Evolutionary conservation across 2,329 filamentous ascomycete genomes (phyloP), one percentile per base, ranked within the genome.

Genomic region (Claviceps spartinae): DNA sequence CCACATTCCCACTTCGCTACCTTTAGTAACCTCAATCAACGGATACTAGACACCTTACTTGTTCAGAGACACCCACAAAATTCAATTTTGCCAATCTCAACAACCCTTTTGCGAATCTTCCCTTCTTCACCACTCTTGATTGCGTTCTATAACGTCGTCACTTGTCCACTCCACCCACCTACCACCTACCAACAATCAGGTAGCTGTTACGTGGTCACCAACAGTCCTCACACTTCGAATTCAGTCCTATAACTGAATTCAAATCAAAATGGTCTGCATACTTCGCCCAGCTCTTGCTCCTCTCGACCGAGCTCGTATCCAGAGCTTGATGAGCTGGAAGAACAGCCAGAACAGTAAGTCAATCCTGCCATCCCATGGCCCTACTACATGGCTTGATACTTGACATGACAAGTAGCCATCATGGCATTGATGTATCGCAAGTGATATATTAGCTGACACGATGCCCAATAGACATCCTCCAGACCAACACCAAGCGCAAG

Each of bases 251-350:
- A n/a, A 18, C 16, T 14, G 20, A n/a, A 42, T 24, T 11, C 30
- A 18, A 11, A 5, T 13, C n/a, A 50, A 62, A 61, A 81, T 82
- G 77, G 75, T 78, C 64, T 67, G 76, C 58, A 60, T 76, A 55
- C 70, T 74, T 56, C 80, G 86, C 62, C 84, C 88, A 69, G 86
- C 86, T 5, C 89, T 90, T 66, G 86, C 82, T 63, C 83, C 83
- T 48, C 74, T 90, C 51, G 80, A 86, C 63, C 76, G 75, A 59
- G 72, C 81, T 52, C 80, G 86, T 59, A 74, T 90, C 26, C 83
- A 88, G 66, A 80, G 74, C 57, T 72, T 91, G 60, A 83, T 82
- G 26, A 88, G 81, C 68, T 69, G 83, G 49, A 91, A 89, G 74
- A 90, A 90, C 67, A 76, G 82, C 67, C 86, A 90, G 64, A 83